Conservation (phyloP, 805 yeast species). For the Candida vartiovaarae region DNA sequence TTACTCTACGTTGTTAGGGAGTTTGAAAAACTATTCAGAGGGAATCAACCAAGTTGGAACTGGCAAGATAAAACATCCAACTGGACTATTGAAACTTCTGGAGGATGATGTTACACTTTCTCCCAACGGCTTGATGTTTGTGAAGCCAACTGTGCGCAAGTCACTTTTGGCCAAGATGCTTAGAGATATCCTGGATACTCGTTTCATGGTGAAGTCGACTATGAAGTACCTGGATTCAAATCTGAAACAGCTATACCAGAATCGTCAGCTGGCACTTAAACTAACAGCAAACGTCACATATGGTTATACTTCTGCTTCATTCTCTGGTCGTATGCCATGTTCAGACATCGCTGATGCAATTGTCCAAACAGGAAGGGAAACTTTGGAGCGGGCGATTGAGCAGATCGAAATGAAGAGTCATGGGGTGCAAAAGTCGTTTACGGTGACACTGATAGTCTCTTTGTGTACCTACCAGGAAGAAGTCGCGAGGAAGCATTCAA, state of each 20-base stretch:
- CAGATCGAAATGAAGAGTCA: slow-evolving; percentile 49
- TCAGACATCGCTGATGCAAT: slow-evolving; percentile 93
- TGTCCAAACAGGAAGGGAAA: slow-evolving; percentile 86
- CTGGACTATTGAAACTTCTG: slow-evolving; percentile 49
- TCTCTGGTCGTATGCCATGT: slow-evolving; percentile 96
- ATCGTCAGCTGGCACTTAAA: slow-evolving; percentile 81
- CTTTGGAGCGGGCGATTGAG: slow-evolving; percentile 61
- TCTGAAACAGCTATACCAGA: slow-evolving; percentile 52
- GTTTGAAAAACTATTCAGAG: slow-evolving; percentile 42
- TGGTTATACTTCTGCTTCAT: slow-evolving; percentile 92
- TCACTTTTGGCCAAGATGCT: slow-evolving; percentile 81
- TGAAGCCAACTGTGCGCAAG: slow-evolving; percentile 54
- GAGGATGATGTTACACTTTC: slow-evolving; percentile 55
- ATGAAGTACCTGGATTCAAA: slow-evolving; percentile 51
- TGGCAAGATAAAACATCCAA: slow-evolving; percentile 39
- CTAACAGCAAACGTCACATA: slow-evolving; percentile 92
- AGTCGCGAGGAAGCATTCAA: slow-evolving; percentile 69
- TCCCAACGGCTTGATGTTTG: slow-evolving; percentile 85
- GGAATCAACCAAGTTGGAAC: slow-evolving; percentile 43
- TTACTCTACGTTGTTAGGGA: slow-evolving; percentile 65
- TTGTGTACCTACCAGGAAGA: slow-evolving; percentile 84
- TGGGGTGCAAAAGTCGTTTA: slow-evolving; percentile 94
- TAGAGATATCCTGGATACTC: slow-evolving; percentile 69
- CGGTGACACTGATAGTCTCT: slow-evolving; percentile 94
- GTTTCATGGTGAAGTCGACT: slow-evolving; percentile 72